These are phyloP conservation scores for Nakazawaea ernobii DNA, from an alignment of 805 yeast genomes.

Conservation along the genomic window DNA sequence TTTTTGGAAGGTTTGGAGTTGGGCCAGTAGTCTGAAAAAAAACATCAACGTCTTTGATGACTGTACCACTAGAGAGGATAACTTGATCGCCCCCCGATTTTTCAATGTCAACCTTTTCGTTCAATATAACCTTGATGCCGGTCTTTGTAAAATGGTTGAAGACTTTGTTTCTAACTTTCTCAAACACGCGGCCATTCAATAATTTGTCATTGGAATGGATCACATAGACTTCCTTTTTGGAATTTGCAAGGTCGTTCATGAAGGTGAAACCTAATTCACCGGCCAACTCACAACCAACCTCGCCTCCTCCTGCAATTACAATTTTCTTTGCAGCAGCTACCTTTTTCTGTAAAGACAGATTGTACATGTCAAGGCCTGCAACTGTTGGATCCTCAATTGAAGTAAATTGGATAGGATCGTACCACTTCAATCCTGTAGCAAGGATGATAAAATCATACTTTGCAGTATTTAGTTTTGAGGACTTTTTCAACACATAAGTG, in stretches of 20 bases:
- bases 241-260: conserved; percentile 10
- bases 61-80: conserved; percentile 6
- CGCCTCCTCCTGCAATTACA: conserved; percentile 28
- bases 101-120: conserved; percentile 10
- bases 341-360: conserved; percentile 11
- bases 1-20: conserved; percentile 18
- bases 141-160: conserved; percentile 7
- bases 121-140: conserved; percentile 15
- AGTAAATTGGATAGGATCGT: conserved; percentile 19
- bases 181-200: conserved; percentile 5
- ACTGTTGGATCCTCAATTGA: not conserved
- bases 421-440: conserved; percentile 26
- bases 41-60: conserved; percentile 16
- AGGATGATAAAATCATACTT: conserved; percentile 21
- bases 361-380: conserved; percentile 13
- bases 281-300: conserved; percentile 23
- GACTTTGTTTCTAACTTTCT: conserved; percentile 4
- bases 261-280: conserved; percentile 25
- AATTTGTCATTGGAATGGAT: conserved; percentile 17
- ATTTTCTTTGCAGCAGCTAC: conserved; percentile 20
- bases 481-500: conserved; percentile 10
- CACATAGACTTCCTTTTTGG: conserved; percentile 19
- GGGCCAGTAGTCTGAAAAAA: conserved; percentile 16
- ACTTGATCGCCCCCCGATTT: not conserved
- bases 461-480: not conserved